These are phyloP conservation scores for Blastobotrys muscicola DNA, from an alignment of 805 yeast species.

Conservation along the genomic window DNA sequence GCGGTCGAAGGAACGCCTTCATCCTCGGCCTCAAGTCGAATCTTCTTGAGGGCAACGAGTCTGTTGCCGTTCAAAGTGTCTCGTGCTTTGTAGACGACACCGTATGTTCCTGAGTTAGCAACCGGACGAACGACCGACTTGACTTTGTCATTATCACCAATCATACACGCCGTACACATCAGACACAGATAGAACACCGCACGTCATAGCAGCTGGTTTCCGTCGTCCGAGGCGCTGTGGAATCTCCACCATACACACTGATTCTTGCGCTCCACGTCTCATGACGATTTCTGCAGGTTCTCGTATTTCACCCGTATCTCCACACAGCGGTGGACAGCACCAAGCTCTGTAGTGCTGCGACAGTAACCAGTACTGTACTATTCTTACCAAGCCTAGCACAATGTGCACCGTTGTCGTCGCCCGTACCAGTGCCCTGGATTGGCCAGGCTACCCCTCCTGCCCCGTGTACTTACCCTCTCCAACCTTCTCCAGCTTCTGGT, in stretches of 20 bases:
- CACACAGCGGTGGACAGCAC: not conserved
- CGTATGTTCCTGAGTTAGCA: constrained; percentile 64
- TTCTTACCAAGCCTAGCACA: no score
- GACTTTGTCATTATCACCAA: no score
- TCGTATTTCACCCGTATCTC: not conserved
- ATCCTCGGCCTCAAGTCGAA: constrained; percentile 90
- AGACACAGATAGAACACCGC: no score
- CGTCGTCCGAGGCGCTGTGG: no score
- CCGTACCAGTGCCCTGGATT: no score
- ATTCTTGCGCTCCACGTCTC: not conserved
- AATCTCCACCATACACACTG: not conserved
- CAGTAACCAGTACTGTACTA: no score
- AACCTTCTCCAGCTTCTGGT: constrained; percentile 88
- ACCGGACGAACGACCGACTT: no score
- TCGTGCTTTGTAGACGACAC: constrained; percentile 93
- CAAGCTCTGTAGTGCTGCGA: no score
- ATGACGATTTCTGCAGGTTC: not conserved
- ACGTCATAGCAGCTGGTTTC: no score
- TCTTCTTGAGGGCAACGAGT: constrained; percentile 92
- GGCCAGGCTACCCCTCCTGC: not conserved
- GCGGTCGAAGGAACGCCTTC: constrained; percentile 99
- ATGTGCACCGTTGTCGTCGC: no score
- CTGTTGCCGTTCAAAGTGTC: constrained; percentile 84
- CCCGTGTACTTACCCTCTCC: constrained; percentile 68
- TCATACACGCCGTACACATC: no score